Conservation (phyloP, 2,329 filamentous ascomycete genomes). For the Fusarium circinatum region DNA sequence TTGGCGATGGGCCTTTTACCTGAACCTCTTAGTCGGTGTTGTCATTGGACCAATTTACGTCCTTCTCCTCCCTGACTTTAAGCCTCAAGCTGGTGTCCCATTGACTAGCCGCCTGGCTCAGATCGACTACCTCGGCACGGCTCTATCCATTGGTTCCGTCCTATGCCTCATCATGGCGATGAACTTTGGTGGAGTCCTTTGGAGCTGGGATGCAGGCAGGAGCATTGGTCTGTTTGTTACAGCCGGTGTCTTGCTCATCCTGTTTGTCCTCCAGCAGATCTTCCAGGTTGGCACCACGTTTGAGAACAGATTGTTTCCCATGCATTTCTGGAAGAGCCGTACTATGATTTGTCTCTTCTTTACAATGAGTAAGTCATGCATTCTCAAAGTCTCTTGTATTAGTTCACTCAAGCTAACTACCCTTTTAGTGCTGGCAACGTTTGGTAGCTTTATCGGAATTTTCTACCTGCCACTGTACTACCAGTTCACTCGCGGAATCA, state of each 20-base stretch:
- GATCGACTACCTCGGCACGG: constrained; percentile 54
- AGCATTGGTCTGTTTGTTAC: constrained; percentile 58
- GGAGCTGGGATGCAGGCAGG: constrained; percentile 54
- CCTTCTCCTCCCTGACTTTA: constrained; percentile 13
- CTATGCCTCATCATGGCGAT: constrained; percentile 58
- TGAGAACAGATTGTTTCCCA: constrained; percentile 56
- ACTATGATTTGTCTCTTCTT: constrained; percentile 56
- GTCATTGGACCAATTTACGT: constrained; percentile 17
- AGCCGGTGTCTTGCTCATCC: constrained; percentile 49
- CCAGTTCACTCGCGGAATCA: constrained; percentile 1
- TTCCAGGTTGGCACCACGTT: constrained; percentile 4
- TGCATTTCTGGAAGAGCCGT: constrained; percentile 54
- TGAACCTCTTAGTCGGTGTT: constrained; percentile 22
- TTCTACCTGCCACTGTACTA: constrained; percentile 21
- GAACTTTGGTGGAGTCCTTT: constrained; percentile 60
- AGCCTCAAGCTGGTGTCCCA: background rate
- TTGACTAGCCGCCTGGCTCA: background rate
- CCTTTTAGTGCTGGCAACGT: background rate
- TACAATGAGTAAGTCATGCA: constrained; percentile 39
- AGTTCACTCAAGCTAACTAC: background rate
- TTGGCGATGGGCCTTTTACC: constrained; percentile 44
- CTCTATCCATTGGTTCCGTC: constrained; percentile 55
- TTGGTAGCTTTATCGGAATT: constrained; percentile 13
- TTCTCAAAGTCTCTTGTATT: too few relatives aligned
- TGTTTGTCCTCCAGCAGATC: constrained; percentile 59